These are phyloP conservation scores for Aspergillus fischeri DNA, from an alignment of 2,329 filamentous ascomycete species.

Conservation along the genomic window DNA sequence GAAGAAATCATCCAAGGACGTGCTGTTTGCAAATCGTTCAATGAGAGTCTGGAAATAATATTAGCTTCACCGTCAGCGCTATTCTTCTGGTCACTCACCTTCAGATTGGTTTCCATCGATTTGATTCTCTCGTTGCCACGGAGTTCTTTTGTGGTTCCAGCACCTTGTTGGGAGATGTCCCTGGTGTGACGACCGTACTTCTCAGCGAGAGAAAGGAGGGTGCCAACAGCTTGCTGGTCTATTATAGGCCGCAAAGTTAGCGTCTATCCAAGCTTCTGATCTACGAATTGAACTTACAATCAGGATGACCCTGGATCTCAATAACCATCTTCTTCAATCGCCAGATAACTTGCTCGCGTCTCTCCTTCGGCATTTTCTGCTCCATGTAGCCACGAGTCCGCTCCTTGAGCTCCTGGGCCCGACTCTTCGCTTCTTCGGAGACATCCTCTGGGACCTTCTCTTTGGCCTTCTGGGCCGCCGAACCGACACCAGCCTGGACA, in stretches of 20 bases:
- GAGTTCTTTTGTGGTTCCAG: constrained; percentile 68
- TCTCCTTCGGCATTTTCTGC: constrained; percentile 85
- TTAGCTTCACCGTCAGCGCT: constrained; percentile 47
- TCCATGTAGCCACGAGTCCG: constrained; percentile 69
- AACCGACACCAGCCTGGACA: constrained; percentile 43
- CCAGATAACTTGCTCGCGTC: constrained; percentile 86
- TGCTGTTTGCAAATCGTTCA: constrained; percentile 93
- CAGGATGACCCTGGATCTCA: constrained; percentile 90
- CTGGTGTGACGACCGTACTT: constrained; percentile 75
- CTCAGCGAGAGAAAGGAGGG: constrained; percentile 77
- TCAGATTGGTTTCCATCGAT: constrained; percentile 73
- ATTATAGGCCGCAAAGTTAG: constrained; percentile 5
- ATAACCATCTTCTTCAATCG: constrained; percentile 97
- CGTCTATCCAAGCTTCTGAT: not conserved
- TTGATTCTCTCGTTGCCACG: constrained; percentile 61
- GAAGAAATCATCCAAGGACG: constrained; percentile 81
- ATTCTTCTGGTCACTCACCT: constrained; percentile 48
- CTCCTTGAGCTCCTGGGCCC: constrained; percentile 33
- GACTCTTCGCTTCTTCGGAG: constrained; percentile 54
- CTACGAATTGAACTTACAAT: constrained; percentile 55
- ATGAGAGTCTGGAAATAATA: constrained; percentile 65
- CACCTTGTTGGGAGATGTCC: constrained; percentile 59
- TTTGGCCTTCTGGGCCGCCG: constrained; percentile 36
- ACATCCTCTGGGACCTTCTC: constrained; percentile 59
- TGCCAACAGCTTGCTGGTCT: constrained; percentile 85